Conservation (phyloP, 352 stramenopile species). For the Phytophthora melonis region DNA sequence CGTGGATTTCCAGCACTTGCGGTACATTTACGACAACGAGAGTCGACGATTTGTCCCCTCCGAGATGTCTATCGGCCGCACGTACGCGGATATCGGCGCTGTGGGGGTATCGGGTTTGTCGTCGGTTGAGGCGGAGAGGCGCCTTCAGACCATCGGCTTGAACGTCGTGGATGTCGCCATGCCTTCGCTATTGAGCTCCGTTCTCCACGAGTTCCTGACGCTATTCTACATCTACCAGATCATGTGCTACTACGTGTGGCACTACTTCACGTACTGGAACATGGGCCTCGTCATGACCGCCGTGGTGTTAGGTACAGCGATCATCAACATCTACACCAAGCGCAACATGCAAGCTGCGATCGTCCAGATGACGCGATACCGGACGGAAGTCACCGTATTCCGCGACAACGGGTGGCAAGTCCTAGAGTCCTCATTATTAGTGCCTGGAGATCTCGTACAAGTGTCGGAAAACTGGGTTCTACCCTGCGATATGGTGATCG, state of each 20-base stretch:
- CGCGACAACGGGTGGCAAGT: conserved; percentile 52
- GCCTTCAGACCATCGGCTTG: conserved; percentile 35
- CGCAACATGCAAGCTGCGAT: conserved; percentile 53
- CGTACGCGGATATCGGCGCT: conserved; percentile 33
- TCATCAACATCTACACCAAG: conserved; percentile 58
- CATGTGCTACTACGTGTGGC: conserved; percentile 71
- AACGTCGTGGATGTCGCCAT: conserved; percentile 54
- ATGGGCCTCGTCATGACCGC: conserved; percentile 53
- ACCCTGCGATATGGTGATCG: conserved; percentile 65
- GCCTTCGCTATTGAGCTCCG: conserved; percentile 43
- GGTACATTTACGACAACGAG: conserved; percentile 51
- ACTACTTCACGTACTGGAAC: conserved; percentile 64
- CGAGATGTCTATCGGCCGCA: conserved; percentile 33
- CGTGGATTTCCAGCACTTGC: conserved; percentile 56
- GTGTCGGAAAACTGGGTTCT: conserved; percentile 58
- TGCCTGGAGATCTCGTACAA: conserved; percentile 59
- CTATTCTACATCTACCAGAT: conserved; percentile 66
- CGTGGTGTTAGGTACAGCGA: conserved; percentile 42
- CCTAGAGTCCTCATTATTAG: conserved; percentile 42
- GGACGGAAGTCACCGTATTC: conserved; percentile 59
- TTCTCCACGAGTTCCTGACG: conserved; percentile 49
- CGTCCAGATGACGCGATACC: conserved; percentile 54
- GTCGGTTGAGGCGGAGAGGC: conserved; percentile 16
- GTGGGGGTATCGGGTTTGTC: conserved; percentile 22
- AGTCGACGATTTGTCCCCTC: conserved; percentile 37